Conservation (phyloP, 176 grass and related monocot species). For the Aegilops longissima region DNA sequence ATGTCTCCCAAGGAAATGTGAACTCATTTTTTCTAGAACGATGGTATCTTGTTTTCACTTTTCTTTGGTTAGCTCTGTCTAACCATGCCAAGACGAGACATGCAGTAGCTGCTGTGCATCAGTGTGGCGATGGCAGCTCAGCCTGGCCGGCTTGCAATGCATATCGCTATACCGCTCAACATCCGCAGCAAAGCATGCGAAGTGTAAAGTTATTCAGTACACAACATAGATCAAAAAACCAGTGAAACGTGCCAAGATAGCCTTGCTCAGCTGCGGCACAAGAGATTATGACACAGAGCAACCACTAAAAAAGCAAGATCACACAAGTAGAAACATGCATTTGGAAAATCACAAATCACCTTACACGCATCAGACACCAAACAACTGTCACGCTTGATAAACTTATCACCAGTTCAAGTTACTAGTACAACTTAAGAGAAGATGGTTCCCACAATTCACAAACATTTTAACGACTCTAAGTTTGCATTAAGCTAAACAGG, state of each 20-base stretch:
- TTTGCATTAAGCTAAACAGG: background rate
- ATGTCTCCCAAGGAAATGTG: too few relatives aligned
- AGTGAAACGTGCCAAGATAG: background rate
- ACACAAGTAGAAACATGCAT: background rate
- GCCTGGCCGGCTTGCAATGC: too few relatives aligned
- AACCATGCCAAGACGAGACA: too few relatives aligned
- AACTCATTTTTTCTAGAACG: too few relatives aligned
- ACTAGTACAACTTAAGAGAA: background rate
- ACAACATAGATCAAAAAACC: background rate
- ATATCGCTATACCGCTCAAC: background rate
- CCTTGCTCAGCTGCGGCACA: background rate
- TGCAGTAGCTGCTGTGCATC: too few relatives aligned
- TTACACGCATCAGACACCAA: background rate
- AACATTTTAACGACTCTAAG: background rate
- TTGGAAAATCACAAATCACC: background rate
- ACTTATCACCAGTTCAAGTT: constrained; percentile 5
- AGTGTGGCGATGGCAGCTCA: too few relatives aligned
- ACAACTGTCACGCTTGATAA: background rate
- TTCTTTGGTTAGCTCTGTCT: too few relatives aligned
- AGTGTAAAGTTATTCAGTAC: background rate
- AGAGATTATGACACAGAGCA: background rate
- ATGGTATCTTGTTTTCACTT: too few relatives aligned
- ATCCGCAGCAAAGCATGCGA: background rate
- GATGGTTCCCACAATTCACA: background rate
- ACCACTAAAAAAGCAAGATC: background rate